phyloP scores from a whole-genome alignment of 2,329 filamentous ascomycete genomes.

The Botrytis deweyae region DNA sequence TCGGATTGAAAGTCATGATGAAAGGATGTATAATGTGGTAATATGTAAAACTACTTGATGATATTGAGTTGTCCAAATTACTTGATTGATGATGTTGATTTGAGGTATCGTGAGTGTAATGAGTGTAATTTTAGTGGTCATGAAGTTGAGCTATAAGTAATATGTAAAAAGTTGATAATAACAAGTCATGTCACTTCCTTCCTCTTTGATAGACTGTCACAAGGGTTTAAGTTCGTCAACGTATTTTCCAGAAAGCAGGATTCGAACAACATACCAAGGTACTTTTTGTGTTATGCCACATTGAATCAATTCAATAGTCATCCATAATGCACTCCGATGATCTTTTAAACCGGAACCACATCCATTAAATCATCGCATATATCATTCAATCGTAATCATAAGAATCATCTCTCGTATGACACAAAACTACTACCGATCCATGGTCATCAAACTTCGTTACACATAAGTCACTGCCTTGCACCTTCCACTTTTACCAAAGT shows the following conservation, averaged over 20 bases:
- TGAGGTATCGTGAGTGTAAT: too few relatives aligned
- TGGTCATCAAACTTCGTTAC: not conserved
- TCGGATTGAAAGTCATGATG: not conserved
- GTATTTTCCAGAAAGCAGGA: too few relatives aligned
- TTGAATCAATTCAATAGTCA: not conserved
- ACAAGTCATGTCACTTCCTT: not conserved
- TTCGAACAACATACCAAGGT: not conserved
- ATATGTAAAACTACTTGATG: not conserved
- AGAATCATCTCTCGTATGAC: too few relatives aligned
- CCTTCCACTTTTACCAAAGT: not conserved
- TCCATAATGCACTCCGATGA: too few relatives aligned
- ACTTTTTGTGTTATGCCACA: not conserved
- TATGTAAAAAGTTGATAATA: too few relatives aligned
- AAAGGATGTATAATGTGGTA: not conserved
- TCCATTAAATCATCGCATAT: not conserved
- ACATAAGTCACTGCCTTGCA: not conserved
- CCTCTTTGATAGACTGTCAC: not conserved
- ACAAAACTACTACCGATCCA: not conserved
- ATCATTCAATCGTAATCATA: slow-evolving; percentile 37
- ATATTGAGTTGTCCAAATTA: not conserved
- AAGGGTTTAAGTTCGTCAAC: not conserved
- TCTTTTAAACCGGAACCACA: not conserved
- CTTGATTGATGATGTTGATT: not conserved
- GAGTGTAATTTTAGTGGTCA: not conserved
- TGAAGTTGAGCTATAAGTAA: too few relatives aligned